Base-by-base conservation (phyloP, 352 stramenopile genomes). In the Phytophthora sojae region DNA sequence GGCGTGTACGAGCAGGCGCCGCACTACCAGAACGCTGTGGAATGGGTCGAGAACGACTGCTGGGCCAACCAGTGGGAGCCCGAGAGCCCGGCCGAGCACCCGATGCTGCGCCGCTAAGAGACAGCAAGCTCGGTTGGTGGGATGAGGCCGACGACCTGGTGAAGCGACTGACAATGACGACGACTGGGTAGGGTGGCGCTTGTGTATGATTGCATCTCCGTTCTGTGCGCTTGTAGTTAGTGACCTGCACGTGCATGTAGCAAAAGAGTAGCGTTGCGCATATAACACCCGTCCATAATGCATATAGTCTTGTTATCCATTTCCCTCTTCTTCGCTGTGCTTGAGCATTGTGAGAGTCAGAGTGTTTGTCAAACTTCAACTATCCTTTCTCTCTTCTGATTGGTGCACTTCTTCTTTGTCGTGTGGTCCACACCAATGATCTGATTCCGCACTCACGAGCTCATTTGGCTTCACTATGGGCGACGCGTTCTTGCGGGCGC, bases 1-100 rank as follows among this genome's bases (percentile, higher is more conserved):
- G 79, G 79, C 21, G 75, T 85, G 55, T 89, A 87, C 63, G 81
- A 89, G 59, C 68, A 87, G 45, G 51, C 67, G 5, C 71, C 75
- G 14, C 62, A 87, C 77, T 86, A 80, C 54, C 51, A 77, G 15
- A 82, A 83, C 29, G 81, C 81, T 15, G 30, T 86, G 65, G 66
- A 79, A 50, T 89, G 81, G 81, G 67, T 87, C 7, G 30, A 79
- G 14, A 75, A 81, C 55, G 75, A 76, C 1, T 89, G 81, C 70
- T 61, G 73, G 64, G 17, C 52, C 4, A 29, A 72, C 21, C 64
- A 45, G 19, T 72, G 64, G 64, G 50, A 72, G 12, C 64, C 64
- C 8, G 57, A 67, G 26, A 42, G 29, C 19, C 42, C 60, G 14
- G 9, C 26, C 12, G 39, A 54, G 32, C 60, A 64, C 54, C 66